phyloP scores from a whole-genome alignment of 1,284 basidiomycete species.

The Rugosomyces carneus region DNA sequence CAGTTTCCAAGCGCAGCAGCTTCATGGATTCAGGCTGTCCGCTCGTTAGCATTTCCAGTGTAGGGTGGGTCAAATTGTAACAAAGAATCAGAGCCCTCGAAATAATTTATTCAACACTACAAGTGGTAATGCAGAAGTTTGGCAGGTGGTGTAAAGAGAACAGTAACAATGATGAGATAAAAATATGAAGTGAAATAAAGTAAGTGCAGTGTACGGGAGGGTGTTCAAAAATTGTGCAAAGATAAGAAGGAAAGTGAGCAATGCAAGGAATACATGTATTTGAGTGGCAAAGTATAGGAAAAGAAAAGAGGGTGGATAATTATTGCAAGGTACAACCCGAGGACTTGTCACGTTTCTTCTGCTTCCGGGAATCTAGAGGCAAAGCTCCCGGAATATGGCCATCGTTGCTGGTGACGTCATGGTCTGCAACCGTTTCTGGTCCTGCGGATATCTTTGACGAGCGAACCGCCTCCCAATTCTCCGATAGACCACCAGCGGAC shows the following conservation, averaged over 20 bases:
- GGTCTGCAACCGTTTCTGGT: slow-evolving; percentile 20
- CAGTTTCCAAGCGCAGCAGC: slow-evolving; percentile 5
- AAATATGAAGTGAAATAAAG: slow-evolving; percentile 13
- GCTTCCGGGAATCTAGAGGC: slow-evolving; percentile 25
- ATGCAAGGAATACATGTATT: background rate
- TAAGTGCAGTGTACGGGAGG: slow-evolving; percentile 9
- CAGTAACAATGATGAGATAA: slow-evolving; percentile 1
- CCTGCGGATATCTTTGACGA: slow-evolving; percentile 20
- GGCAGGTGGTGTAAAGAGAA: background rate
- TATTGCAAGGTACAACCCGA: slow-evolving; percentile 39
- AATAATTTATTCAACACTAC: too few species aligned
- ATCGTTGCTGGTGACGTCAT: slow-evolving; percentile 16
- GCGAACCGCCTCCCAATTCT: slow-evolving; percentile 17
- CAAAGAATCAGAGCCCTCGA: background rate
- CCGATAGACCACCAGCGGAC: slow-evolving; percentile 13
- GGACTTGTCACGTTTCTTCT: slow-evolving; percentile 39
- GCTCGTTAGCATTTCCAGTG: slow-evolving; percentile 2
- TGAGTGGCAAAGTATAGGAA: background rate
- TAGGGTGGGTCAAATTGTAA: background rate
- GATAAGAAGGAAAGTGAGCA: background rate
- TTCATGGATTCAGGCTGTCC: slow-evolving; percentile 8
- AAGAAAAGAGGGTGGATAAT: slow-evolving; percentile 7
- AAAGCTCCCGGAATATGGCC: slow-evolving; percentile 30
- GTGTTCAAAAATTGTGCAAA: background rate
- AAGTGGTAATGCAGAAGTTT: slow-evolving; percentile 8